These are phyloP conservation scores for Phytophthora lateralis DNA, from an alignment of 352 stramenopile species.

Conservation along the genomic window DNA sequence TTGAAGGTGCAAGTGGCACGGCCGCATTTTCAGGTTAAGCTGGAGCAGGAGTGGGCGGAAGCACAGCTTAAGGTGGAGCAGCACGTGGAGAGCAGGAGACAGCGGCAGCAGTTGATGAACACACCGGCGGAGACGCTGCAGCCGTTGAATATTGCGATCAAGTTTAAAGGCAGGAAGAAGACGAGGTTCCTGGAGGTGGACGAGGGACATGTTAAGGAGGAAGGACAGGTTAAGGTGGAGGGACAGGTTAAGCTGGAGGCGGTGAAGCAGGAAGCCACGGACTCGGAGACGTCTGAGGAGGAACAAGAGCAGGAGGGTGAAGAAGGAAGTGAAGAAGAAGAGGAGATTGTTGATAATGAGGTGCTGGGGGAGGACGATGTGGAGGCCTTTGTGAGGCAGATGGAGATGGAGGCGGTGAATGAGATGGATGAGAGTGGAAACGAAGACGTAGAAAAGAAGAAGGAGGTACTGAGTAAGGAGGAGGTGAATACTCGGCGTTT, in stretches of 20 bases:
- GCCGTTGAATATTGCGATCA: slow-evolving; percentile 18
- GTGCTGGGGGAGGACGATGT: slow-evolving; percentile 36
- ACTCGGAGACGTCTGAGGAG: slow-evolving; percentile 6
- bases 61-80: slow-evolving; percentile 2
- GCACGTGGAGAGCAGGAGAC: neutral
- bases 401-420: slow-evolving; percentile 25
- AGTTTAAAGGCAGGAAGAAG: slow-evolving; percentile 35
- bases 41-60: slow-evolving; percentile 49
- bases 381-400: slow-evolving; percentile 47
- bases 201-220: slow-evolving; percentile 4
- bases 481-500: slow-evolving; percentile 41
- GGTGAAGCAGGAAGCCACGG: neutral
- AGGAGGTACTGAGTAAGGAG: slow-evolving; percentile 29
- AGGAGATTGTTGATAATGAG: slow-evolving; percentile 11
- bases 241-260: slow-evolving; percentile 1
- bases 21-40: slow-evolving; percentile 49
- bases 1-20: slow-evolving; percentile 65
- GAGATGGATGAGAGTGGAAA: neutral
- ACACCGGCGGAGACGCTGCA: slow-evolving; percentile 8
- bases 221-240: slow-evolving; percentile 3
- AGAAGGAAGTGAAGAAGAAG: neutral
- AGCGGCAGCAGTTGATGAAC: slow-evolving; percentile 6
- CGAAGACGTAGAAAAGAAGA: slow-evolving; percentile 5
- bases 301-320: slow-evolving; percentile 15
- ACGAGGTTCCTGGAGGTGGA: slow-evolving; percentile 24